Evolutionary conservation across 2,329 filamentous ascomycete species (phyloP), one percentile per base, ranked within the genome.

Genomic region (Diaporthe batatas): DNA sequence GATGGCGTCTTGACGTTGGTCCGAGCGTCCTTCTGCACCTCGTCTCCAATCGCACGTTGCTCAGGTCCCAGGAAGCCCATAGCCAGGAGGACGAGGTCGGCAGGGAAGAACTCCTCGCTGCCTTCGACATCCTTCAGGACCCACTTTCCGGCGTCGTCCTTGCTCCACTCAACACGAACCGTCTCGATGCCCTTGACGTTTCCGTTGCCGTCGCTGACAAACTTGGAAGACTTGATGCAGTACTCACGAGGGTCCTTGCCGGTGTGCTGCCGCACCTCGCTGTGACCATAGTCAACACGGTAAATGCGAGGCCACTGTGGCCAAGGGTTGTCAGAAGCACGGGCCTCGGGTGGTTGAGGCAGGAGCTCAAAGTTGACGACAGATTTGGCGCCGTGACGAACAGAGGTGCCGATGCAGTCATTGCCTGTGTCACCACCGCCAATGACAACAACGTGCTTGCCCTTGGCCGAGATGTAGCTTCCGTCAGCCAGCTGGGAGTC

Each of bases 61-160:
- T 98, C 96, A 8, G 95, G 95, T 12, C 96, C 96, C 75, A 98
- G 85, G 92, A 98, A 98, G 81, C 96, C 96, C 96, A 98, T 98
- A 68, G 96, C 97, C 64, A 98, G 87, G 57, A 98, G 90, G 57
- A 98, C 95, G 53, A 98, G 90, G 80, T 98, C 96, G 36, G 96
- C 96, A 49, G 94, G 94, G 92, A 98, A 98, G 89, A 97, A 97
- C 81, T 98, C 91, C 86, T 97, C 93, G 75, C 93, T 96, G 49
- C 94, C 95, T 77, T 98, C 95, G 42, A 97, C 88, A 83, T 97
- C 96, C 89, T 98, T 98, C 95, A 98, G 98, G 84, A 98, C 96
- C 96, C 96, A 98, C 57, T 95, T 95, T 76, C 95, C 95, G 75
- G 90, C 92, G 36, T 94, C 89, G 70, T 91, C 94, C 88, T 95